Evolutionary conservation across 495 filamentous ascomycete genomes (phyloP).

Genomic region (Wilcoxina mikolae): DNA sequence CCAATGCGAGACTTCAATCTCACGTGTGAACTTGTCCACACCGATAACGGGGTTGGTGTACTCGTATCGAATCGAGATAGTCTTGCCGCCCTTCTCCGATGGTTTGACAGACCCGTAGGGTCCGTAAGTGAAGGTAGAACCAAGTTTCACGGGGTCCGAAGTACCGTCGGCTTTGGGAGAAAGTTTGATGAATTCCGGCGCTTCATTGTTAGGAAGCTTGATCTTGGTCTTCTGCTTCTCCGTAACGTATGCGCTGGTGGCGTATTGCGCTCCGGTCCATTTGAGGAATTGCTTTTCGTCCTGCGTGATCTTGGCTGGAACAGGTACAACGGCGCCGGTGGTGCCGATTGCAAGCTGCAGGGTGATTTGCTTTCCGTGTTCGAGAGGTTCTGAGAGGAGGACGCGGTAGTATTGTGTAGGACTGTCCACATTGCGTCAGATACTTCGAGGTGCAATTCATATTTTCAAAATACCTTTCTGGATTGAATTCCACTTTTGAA

Average conservation of each 20-base stretch:
- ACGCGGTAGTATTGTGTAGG: slow-evolving; percentile 73
- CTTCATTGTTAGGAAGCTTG: slow-evolving; percentile 62
- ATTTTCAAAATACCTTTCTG: slow-evolving; percentile 38
- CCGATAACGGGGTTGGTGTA: slow-evolving; percentile 85
- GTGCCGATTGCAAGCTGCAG: slow-evolving; percentile 72
- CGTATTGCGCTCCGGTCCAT: slow-evolving; percentile 71
- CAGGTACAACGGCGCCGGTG: slow-evolving; percentile 57
- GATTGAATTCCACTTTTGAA: slow-evolving; percentile 49
- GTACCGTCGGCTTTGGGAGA: slow-evolving; percentile 45
- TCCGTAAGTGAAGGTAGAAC: slow-evolving; percentile 79
- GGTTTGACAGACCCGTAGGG: slow-evolving; percentile 55
- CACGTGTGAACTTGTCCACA: slow-evolving; percentile 60
- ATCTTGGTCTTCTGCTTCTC: slow-evolving; percentile 92
- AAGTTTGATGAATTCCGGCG: slow-evolving; percentile 72
- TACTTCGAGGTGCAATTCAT: not conserved
- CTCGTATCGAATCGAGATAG: slow-evolving; percentile 73
- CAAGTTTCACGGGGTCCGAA: slow-evolving; percentile 66
- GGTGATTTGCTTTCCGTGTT: slow-evolving; percentile 61
- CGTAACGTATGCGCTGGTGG: slow-evolving; percentile 64
- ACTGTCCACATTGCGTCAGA: slow-evolving; percentile 32
- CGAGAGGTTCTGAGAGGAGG: slow-evolving; percentile 56
- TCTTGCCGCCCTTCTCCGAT: slow-evolving; percentile 39
- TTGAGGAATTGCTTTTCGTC: slow-evolving; percentile 71
- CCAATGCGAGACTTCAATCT: slow-evolving; percentile 94
- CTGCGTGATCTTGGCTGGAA: slow-evolving; percentile 67